These are phyloP conservation scores for Colletotrichum sidae DNA, from an alignment of 2,329 filamentous ascomycete genomes.

Conservation along the genomic window DNA sequence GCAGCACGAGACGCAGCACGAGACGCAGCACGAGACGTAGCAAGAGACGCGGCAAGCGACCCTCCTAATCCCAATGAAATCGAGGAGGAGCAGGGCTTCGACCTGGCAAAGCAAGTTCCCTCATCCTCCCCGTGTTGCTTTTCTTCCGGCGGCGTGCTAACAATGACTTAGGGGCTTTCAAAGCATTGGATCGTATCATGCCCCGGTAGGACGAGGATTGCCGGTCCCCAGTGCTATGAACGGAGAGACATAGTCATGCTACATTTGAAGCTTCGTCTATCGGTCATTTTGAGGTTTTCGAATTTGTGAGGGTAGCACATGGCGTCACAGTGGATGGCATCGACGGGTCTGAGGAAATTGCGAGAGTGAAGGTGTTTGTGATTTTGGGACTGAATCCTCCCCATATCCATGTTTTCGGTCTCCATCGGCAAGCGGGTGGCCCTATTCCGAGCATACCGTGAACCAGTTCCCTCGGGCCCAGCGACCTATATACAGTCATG, in stretches of 20 bases:
- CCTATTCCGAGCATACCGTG: too few species aligned
- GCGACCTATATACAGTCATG: slow-evolving; percentile 12
- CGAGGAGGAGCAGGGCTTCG: slow-evolving; percentile 67
- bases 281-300: too few species aligned
- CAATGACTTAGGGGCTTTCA: slow-evolving; percentile 67
- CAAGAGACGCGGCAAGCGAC: slow-evolving; percentile 33
- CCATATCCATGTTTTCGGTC: slow-evolving; percentile 10
- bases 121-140: too few species aligned
- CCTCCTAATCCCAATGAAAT: slow-evolving; percentile 43
- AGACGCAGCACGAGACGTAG: slow-evolving; percentile 36
- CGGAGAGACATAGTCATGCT: slow-evolving; percentile 36
- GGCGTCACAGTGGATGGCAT: background rate
- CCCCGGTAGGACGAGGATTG: slow-evolving; percentile 61
- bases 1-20: slow-evolving; percentile 38
- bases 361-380: slow-evolving; percentile 34
- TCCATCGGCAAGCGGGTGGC: background rate
- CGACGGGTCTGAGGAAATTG: background rate
- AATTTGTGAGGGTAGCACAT: too few species aligned
- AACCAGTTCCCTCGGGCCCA: too few species aligned
- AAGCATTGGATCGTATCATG: slow-evolving; percentile 73
- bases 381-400: slow-evolving; percentile 17
- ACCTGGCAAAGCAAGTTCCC: slow-evolving; percentile 66
- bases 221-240: slow-evolving; percentile 56
- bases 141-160: slow-evolving; percentile 41
- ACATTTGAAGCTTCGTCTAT: too few species aligned